A percentile compares a stretch with the other conserved stretches of the same genome.
Conservation (phyloP, 805 yeast species). For the Schwanniomyces pseudopolymorphus region DNA sequence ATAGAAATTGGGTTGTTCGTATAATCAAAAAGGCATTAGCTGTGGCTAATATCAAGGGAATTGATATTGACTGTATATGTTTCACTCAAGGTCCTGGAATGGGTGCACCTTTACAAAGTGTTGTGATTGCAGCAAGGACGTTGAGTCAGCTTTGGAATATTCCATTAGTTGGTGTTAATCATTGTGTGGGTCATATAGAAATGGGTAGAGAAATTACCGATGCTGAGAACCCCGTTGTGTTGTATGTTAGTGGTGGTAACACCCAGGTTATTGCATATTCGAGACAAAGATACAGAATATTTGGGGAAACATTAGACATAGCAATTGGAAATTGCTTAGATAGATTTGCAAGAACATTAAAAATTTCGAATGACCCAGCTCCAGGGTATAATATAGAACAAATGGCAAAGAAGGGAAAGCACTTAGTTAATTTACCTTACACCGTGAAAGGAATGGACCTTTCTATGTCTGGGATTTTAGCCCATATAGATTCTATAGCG, state of each 20-base stretch:
- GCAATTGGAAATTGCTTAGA: slow-evolving; percentile 98
- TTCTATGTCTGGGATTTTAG: slow-evolving; percentile 94
- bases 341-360: slow-evolving; percentile 88
- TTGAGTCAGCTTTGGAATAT: slow-evolving; percentile 73
- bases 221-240: slow-evolving; percentile 95
- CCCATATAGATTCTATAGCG: slow-evolving; percentile 78
- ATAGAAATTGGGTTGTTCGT: slow-evolving; percentile 89
- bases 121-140: slow-evolving; percentile 89
- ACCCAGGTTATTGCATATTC: slow-evolving; percentile 98
- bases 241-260: slow-evolving; percentile 97
- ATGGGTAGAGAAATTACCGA: slow-evolving; percentile 99
- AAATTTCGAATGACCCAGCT: slow-evolving; percentile 88
- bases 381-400: slow-evolving; percentile 98
- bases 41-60: slow-evolving; percentile 53
- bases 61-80: slow-evolving; percentile 75
- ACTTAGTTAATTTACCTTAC: slow-evolving; percentile 78
- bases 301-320: slow-evolving; percentile 97
- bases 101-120: slow-evolving; percentile 98
- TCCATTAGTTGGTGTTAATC: slow-evolving; percentile 93
- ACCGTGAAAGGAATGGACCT: slow-evolving; percentile 99
- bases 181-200: slow-evolving; percentile 97
- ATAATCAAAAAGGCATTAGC: slow-evolving; percentile 63
- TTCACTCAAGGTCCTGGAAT: slow-evolving; percentile 99
- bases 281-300: slow-evolving; percentile 89
- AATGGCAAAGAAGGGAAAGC: slow-evolving; percentile 70